Base-by-base conservation (phyloP, 805 yeast species). In the Scheffersomyces spartinae region DNA sequence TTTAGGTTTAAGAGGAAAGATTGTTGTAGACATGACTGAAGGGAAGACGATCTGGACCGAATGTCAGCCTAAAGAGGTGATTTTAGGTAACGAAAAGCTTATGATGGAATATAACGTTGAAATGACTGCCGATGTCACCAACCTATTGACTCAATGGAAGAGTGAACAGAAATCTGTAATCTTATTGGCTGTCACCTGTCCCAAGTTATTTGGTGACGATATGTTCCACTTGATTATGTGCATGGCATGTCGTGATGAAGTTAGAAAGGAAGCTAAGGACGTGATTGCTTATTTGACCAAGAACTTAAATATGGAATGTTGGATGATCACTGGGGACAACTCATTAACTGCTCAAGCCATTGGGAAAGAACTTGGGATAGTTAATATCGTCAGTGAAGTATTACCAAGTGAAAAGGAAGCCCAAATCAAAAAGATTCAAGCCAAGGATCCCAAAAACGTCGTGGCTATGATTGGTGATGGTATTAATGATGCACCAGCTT, bases 401-500 rank as follows among this genome's bases (percentile, higher is more conserved):
- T 55, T 78, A 17, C 91, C 93, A 0, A 73, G 71, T 26, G 83
- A 74, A 28, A 81, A 81, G 45, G 76, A 81, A 6, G 64, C 58
- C 14, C 66, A 70, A 40, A 55, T 80, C 19, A 55, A 61, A 33
- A 57, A 66, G 61, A 56, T 80, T 8, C 77, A 74, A 40, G 43
- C 51, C 20, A 21, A 33, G 7, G 33, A 42, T 9, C 38, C 43
- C 3, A 42, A 40, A 1, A 40, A 42, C 3, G 49, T 54, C 13
- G 76, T 74, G 3, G 85, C 83, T 0, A 78, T 80, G 86, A 75
- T 80, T 6, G 91, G 91, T 7, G 91, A 80, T 40, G 91, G 91
- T 12, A 72, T 80, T 17, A 81, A 80, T 44, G 91, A 81, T 47
- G 84, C 91, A 0, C 88, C 88, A 1, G 83, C 91, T 0, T 52